Evolutionary conservation across 2,329 filamentous ascomycete species (phyloP).

Genomic region (Exophiala alcalophila): DNA sequence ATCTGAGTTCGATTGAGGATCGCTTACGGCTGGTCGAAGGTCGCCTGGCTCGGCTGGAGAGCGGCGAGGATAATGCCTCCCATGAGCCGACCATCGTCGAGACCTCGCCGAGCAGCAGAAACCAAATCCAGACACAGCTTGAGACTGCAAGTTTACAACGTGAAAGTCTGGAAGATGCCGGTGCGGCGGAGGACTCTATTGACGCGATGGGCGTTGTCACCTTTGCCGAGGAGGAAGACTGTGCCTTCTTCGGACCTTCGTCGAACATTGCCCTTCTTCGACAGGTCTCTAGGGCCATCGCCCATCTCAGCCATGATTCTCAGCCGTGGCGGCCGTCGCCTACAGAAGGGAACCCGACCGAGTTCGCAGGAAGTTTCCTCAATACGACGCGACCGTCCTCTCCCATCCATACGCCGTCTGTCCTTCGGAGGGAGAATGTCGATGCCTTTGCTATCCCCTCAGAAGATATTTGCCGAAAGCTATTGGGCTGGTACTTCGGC

Average conservation of each 20-base stretch:
- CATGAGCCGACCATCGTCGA: background rate
- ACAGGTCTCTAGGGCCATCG: conserved; percentile 37
- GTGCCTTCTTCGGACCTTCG: conserved; percentile 40
- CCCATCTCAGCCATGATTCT: conserved; percentile 14
- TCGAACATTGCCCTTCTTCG: conserved; percentile 45
- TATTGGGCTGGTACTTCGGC: conserved; percentile 19
- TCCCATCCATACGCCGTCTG: background rate
- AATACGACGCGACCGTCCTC: conserved; percentile 6
- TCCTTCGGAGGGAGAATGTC: conserved; percentile 13
- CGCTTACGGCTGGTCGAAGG: conserved; percentile 13
- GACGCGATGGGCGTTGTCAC: conserved; percentile 36
- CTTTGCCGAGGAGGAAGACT: conserved; percentile 35
- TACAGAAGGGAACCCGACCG: conserved; percentile 2
- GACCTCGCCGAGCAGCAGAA: conserved; percentile 3
- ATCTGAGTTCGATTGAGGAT: conserved; percentile 12
- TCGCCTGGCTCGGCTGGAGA: conserved; percentile 9
- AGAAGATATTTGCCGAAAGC: conserved; percentile 17
- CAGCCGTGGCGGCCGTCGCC: conserved; percentile 3
- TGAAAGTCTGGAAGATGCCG: conserved; percentile 10
- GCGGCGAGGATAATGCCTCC: background rate
- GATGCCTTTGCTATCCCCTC: conserved; percentile 37
- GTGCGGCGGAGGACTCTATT: conserved; percentile 26
- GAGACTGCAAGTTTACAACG: conserved; percentile 4
- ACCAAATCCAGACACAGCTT: background rate
- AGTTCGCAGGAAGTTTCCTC: conserved; percentile 10